Percentiles rank a stretch among this genome's conserved stretches.
Conservation (phyloP, 768 basidiomycete genomes). For the Termitomyces sp. region DNA sequence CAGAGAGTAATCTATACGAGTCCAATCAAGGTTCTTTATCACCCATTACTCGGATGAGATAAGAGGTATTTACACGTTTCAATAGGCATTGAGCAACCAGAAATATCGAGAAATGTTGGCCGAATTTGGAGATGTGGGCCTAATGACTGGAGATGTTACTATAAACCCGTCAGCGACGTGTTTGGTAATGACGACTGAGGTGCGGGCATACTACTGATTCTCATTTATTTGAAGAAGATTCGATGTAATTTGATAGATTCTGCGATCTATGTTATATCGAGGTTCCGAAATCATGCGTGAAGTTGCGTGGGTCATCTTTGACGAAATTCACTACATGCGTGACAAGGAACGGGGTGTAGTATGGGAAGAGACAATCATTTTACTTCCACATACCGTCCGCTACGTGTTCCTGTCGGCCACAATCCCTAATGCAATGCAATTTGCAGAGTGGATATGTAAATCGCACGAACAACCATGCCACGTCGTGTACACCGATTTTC, state of each 20-base stretch:
- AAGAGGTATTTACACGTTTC: conserved; percentile 14
- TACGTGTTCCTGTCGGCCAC: conserved; percentile 99
- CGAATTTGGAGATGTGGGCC: conserved; percentile 95
- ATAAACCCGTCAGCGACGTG: conserved; percentile 97
- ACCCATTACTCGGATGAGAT: conserved; percentile 8
- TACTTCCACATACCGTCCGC: conserved; percentile 92
- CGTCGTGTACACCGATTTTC: conserved; percentile 98
- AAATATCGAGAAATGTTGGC: conserved; percentile 98
- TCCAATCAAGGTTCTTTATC: conserved; percentile 88
- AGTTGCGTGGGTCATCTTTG: conserved; percentile 99
- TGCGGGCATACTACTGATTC: conserved; percentile 21
- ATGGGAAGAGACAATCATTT: conserved; percentile 98
- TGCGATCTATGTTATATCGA: conserved; percentile 97
- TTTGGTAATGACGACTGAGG: conserved; percentile 99
- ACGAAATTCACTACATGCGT: conserved; percentile 99
- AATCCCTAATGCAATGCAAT: conserved; percentile 99
- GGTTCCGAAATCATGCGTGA: conserved; percentile 99
- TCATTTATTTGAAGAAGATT: background rate
- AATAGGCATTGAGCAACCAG: conserved; percentile 94
- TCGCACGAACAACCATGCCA: conserved; percentile 98
- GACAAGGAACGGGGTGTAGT: conserved; percentile 99
- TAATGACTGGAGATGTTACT: conserved; percentile 99
- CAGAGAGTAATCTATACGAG: conserved; percentile 98
- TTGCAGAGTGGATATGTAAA: conserved; percentile 98
- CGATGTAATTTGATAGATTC: conserved; percentile 53